Evolutionary conservation across 129 eudicot species (phyloP).

Genomic region (Pittosporum tobira): DNA sequence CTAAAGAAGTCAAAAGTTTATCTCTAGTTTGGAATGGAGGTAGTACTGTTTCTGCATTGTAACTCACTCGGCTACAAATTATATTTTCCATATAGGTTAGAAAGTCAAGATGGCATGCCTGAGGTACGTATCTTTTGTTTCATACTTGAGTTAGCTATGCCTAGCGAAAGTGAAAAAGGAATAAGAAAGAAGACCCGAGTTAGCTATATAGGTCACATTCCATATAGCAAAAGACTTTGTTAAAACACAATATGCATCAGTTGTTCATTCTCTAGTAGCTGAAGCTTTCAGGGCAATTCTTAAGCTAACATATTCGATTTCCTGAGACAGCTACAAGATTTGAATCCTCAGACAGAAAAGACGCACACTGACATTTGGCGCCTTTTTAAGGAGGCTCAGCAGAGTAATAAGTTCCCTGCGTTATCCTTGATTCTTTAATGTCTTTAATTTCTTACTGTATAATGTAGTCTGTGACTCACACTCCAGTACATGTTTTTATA

Average conservation of each 20-base stretch:
- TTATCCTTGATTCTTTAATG: neutral
- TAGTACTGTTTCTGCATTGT: neutral
- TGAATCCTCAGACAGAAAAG: slow-evolving; percentile 19
- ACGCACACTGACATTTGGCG: slow-evolving; percentile 38
- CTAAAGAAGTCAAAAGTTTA: no score
- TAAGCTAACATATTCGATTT: neutral
- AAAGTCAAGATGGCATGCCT: slow-evolving; percentile 18
- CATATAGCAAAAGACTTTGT: neutral
- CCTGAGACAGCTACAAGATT: slow-evolving; percentile 17
- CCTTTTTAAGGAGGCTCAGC: slow-evolving; percentile 62
- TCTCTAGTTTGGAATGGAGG: no score
- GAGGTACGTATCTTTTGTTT: slow-evolving; percentile 25
- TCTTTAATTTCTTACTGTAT: neutral
- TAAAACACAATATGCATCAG: no score
- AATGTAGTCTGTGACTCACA: neutral
- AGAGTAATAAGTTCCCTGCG: slow-evolving; percentile 25
- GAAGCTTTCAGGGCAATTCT: no score
- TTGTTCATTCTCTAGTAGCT: no score
- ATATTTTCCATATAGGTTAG: slow-evolving; percentile 24
- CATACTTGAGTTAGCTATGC: neutral
- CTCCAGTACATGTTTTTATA: neutral
- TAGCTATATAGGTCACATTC: no score
- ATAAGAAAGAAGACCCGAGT: no score
- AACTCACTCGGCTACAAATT: neutral
- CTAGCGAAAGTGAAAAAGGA: no score